Percentiles rank a stretch among this genome's conserved stretches.
Evolutionary conservation across 2,329 filamentous ascomycete species (phyloP).

Genomic region (Xylaria sp.): DNA sequence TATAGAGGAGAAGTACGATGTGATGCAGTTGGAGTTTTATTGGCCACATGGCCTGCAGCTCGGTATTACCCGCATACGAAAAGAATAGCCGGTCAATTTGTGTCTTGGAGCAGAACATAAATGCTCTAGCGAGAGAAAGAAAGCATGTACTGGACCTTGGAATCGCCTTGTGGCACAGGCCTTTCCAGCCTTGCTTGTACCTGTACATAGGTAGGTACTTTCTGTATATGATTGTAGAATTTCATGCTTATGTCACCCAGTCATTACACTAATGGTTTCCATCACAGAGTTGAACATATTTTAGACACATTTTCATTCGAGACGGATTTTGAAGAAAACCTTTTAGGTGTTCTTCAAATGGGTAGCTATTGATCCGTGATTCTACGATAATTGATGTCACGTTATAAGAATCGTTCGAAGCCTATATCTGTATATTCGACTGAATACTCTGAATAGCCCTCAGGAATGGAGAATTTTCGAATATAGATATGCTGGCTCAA

Average conservation of each 20-base stretch:
- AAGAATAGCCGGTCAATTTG: background rate
- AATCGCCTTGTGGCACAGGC: too few species aligned
- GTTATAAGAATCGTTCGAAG: background rate
- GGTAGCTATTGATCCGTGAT: background rate
- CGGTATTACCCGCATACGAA: background rate
- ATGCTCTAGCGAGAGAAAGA: background rate
- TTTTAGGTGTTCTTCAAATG: background rate
- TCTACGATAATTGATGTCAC: background rate
- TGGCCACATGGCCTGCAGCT: background rate
- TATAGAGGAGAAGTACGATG: background rate
- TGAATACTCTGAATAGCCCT: background rate
- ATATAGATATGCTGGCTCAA: background rate
- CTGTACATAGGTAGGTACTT: background rate
- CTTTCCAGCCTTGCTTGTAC: background rate
- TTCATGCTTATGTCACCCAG: background rate
- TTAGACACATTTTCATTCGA: too few species aligned
- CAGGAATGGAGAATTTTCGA: background rate
- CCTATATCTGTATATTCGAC: background rate
- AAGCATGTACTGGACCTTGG: background rate
- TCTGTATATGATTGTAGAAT: too few species aligned
- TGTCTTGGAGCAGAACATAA: background rate
- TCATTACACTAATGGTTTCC: too few species aligned
- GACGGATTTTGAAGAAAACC: background rate
- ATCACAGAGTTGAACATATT: too few species aligned
- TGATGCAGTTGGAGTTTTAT: background rate